Evolutionary conservation across 2,329 filamentous ascomycete species (phyloP), one percentile per base, ranked within the genome.

Genomic region (Aspergillus floridensis): DNA sequence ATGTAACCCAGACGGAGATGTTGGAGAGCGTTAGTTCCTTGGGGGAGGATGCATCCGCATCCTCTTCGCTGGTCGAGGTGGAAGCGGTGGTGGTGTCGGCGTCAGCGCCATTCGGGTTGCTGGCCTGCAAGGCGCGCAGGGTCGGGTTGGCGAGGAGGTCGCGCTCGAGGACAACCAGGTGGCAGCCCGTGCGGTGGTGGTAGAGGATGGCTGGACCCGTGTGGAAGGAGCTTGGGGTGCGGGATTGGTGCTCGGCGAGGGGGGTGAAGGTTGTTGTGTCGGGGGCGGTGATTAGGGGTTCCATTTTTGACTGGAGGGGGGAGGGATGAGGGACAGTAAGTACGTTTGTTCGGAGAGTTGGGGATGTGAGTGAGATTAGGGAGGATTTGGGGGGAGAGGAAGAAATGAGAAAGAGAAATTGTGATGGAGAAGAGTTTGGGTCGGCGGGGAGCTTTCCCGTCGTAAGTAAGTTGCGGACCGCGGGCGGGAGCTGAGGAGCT

Each of bases 221-320:
- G 69, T 80, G 76, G 72, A 81, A 81, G 10, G 79, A 81, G 50
- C 71, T 71, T 14, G 79, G 79, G 10, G 79, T 81, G 55, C 74
- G 74, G 49, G 79, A 79, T 61, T 81, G 79, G 67, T 80, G 78
- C 58, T 78, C 74, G 11, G 74, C 71, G 48, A 81, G 70, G 16
- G 78, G 72, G 41, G 77, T 70, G 64, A 79, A 81, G 26, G 76
- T 72, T 19, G 74, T 73, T 31, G 72, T 54, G 41, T 74, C 70
- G 11, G 79, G 79, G 26, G 75, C 60, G 29, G 70, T 67, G 55
- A 65, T 70, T 26, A 81, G 70, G 48, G 73, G 59, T 68, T 81
- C 79, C 79, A 81, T 81, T 35, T 59, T 55, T n/a, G 44, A 38
- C 21, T 21, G 24, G 32, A 44, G 6, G 48, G 46, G 46, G 32